Evolutionary conservation across 805 yeast genomes (phyloP).

Genomic region (Nakazawaea peltata): DNA sequence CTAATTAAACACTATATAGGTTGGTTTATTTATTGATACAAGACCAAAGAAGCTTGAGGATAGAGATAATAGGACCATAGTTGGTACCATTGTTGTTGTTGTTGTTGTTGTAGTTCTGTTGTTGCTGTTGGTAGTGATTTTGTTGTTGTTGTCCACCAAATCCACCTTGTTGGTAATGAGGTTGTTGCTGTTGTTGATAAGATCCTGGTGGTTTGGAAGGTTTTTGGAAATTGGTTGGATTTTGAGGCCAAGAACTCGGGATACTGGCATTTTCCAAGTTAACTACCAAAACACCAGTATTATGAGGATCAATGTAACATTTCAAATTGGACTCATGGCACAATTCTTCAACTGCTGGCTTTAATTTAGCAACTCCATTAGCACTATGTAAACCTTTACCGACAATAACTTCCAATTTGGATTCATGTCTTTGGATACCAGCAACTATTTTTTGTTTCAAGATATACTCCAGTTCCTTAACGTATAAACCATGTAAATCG

Average conservation of each 20-base stretch:
- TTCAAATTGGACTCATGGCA: constrained; percentile 60
- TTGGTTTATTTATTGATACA: constrained; percentile 12
- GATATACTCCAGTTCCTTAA: constrained; percentile 78
- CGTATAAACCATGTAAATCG: constrained; percentile 87
- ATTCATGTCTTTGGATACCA: constrained; percentile 51
- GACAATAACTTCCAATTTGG: constrained; percentile 71
- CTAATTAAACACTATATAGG: neutral
- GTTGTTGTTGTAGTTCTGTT: constrained; percentile 21
- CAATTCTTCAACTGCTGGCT: constrained; percentile 79
- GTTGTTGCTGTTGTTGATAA: constrained; percentile 15
- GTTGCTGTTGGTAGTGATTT: constrained; percentile 22
- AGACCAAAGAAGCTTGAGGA: constrained; percentile 13
- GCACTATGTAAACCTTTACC: constrained; percentile 89
- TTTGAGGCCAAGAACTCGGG: constrained; percentile 27
- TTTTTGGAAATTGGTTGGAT: constrained; percentile 15
- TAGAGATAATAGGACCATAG: constrained; percentile 4
- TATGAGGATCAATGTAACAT: constrained; percentile 57
- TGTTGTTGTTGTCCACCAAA: constrained; percentile 17
- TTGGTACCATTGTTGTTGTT: constrained; percentile 20
- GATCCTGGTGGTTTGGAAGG: constrained; percentile 11
- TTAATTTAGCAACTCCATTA: constrained; percentile 76
- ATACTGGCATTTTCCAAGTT: constrained; percentile 44
- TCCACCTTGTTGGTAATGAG: constrained; percentile 15
- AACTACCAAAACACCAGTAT: constrained; percentile 74
- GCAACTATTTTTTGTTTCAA: constrained; percentile 67